phyloP scores from a whole-genome alignment of 768 basidiomycete species.

The Plicaturopsis crispa region DNA sequence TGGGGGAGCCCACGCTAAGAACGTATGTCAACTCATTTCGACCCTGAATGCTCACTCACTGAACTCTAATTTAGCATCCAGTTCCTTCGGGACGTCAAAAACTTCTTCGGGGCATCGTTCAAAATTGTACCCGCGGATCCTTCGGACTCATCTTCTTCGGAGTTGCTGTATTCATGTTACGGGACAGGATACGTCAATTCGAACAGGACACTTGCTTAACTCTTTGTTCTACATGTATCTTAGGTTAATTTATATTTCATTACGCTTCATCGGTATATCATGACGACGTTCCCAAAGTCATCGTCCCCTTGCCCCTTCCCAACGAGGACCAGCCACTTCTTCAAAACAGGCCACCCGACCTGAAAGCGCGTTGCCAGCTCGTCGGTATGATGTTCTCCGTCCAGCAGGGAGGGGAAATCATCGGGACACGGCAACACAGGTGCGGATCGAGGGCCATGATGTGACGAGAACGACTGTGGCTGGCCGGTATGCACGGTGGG shows the following conservation, averaged over 20 bases:
- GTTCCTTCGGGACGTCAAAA: slow-evolving; percentile 76
- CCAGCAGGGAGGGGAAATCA: slow-evolving; percentile 53
- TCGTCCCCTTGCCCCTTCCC: slow-evolving; percentile 53
- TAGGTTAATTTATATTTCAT: not conserved
- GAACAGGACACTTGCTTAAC: slow-evolving; percentile 68
- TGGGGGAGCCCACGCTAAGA: slow-evolving; percentile 76
- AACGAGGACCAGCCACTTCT: slow-evolving; percentile 57
- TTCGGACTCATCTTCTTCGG: slow-evolving; percentile 39
- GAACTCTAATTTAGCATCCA: slow-evolving; percentile 58
- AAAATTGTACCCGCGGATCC: slow-evolving; percentile 68
- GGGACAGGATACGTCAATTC: slow-evolving; percentile 90
- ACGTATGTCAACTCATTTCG: slow-evolving; percentile 47
- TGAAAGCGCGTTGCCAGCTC: slow-evolving; percentile 81
- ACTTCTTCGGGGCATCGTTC: slow-evolving; percentile 88
- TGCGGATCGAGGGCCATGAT: too few relatives aligned
- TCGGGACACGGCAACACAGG: slow-evolving; percentile 44
- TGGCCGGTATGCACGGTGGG: too few relatives aligned
- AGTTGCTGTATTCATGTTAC: slow-evolving; percentile 83
- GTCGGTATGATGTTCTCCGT: slow-evolving; percentile 90
- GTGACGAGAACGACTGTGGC: too few relatives aligned
- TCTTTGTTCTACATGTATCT: not conserved
- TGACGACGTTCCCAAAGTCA: slow-evolving; percentile 67
- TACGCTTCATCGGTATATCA: slow-evolving; percentile 60
- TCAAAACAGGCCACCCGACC: slow-evolving; percentile 75
- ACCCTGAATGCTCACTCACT: slow-evolving; percentile 6